A percentile compares a stretch with the other conserved stretches of the same genome.
phyloP scores from a whole-genome alignment of 106 monocot genomes.

The Amphibolis antarctica region DNA sequence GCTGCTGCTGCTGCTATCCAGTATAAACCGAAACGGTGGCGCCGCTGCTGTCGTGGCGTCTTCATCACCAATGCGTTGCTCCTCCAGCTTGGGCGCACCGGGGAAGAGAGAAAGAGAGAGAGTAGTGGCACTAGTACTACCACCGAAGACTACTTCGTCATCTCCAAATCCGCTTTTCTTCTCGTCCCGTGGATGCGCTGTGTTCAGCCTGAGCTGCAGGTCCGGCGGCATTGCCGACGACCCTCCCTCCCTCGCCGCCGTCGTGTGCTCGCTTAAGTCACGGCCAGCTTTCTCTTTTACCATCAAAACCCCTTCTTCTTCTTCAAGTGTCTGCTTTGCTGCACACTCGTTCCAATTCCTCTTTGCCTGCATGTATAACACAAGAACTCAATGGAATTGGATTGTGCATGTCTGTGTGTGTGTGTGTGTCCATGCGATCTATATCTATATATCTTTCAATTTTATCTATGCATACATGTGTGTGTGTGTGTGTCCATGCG shows the following conservation, averaged over 20 bases:
- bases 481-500: too few relatives aligned
- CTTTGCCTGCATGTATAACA: slow-evolving; percentile 7
- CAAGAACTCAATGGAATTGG: too few relatives aligned
- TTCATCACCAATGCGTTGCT: neutral
- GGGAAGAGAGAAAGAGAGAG: slow-evolving; percentile 70
- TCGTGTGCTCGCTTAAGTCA: slow-evolving; percentile 4
- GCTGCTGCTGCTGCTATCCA: slow-evolving; percentile 6
- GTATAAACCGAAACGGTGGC: slow-evolving; percentile 7
- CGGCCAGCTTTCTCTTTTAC: neutral
- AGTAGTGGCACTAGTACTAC: too few relatives aligned
- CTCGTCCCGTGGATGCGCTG: slow-evolving; percentile 4
- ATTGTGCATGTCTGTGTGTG: too few relatives aligned
- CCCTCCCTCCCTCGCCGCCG: neutral
- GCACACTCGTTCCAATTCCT: neutral
- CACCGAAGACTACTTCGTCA: slow-evolving; percentile 27
- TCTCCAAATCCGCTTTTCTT: slow-evolving; percentile 6
- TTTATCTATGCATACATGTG: too few relatives aligned
- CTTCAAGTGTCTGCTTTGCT: slow-evolving; percentile 3
- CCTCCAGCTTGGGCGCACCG: slow-evolving; percentile 4
- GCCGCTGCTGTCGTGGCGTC: neutral
- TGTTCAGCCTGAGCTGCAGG: slow-evolving; percentile 58
- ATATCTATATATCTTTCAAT: too few relatives aligned
- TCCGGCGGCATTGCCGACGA: slow-evolving; percentile 20
- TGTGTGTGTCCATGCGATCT: too few relatives aligned
- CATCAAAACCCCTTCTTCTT: neutral